phyloP scores from a whole-genome alignment of 2,329 filamentous ascomycete species.

The Escovopsis sp. region DNA sequence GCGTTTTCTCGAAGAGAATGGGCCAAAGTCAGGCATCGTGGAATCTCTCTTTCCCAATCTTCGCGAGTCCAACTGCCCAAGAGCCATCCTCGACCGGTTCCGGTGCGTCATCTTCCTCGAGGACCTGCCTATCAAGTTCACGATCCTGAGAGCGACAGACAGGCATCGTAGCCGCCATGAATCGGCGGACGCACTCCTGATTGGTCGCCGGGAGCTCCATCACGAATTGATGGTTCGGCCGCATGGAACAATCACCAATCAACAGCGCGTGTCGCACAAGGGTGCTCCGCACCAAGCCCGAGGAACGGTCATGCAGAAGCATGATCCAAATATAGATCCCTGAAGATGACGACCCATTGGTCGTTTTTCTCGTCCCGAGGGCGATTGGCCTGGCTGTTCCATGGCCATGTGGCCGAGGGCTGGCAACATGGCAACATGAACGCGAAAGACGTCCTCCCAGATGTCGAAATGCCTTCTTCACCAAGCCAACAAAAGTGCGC shows the following conservation, averaged over 20 bases:
- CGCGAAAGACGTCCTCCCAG: slow-evolving; percentile 3
- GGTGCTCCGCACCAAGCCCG: slow-evolving; percentile 1
- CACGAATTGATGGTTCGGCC: slow-evolving; percentile 20
- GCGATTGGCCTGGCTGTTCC: slow-evolving; percentile 8
- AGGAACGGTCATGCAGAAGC: slow-evolving; percentile 8
- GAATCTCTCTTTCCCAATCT: no score
- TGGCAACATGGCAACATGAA: slow-evolving; percentile 5
- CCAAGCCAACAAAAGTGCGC: no score
- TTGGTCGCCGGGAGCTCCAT: slow-evolving; percentile 9
- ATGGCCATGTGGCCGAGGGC: slow-evolving; percentile 10
- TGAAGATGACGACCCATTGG: slow-evolving; percentile 19
- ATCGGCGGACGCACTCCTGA: slow-evolving; percentile 3
- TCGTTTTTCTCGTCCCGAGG: background rate
- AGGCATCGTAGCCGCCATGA: slow-evolving; percentile 6
- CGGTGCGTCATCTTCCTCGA: background rate
- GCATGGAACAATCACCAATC: slow-evolving; percentile 17
- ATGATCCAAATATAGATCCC: slow-evolving; percentile 22
- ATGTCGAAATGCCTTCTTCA: slow-evolving; percentile 6
- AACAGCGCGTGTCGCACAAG: slow-evolving; percentile 11
- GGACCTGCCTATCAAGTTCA: no score
- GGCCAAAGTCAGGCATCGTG: no score
- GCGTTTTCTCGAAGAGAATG: no score
- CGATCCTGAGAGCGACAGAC: background rate
- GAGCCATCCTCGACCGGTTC: background rate
- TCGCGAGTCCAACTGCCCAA: background rate